These are phyloP conservation scores for Kwoniella bestiolae DNA, from an alignment of 768 basidiomycete genomes.

Conservation along the genomic window DNA sequence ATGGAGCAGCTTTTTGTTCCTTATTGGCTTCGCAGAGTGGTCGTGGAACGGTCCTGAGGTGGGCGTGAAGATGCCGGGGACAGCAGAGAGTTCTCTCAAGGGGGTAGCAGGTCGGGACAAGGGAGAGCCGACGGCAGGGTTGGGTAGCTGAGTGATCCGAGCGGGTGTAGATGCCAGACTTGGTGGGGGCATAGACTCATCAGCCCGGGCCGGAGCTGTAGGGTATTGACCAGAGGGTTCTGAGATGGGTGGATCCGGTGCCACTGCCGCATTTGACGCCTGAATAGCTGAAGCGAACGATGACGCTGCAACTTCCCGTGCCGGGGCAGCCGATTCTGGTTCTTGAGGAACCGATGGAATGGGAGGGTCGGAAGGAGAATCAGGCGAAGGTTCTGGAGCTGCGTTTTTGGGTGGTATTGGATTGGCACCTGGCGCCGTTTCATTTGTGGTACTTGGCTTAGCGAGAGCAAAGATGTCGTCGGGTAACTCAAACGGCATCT, in stretches of 20 bases:
- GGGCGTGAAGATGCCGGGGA: not conserved
- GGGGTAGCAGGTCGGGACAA: slow-evolving; percentile 4
- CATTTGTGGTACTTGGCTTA: not conserved
- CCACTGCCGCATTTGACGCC: too few species aligned
- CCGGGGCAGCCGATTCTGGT: too few species aligned
- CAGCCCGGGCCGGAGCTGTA: not conserved
- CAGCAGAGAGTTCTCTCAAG: slow-evolving; percentile 11
- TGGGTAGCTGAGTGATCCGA: not conserved
- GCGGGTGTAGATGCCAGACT: not conserved
- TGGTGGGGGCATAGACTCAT: not conserved
- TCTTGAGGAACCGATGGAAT: too few species aligned
- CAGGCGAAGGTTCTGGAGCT: too few species aligned
- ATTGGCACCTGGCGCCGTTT: too few species aligned
- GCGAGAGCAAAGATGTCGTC: slow-evolving; percentile 4
- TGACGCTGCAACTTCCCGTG: too few species aligned
- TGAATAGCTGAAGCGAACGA: too few species aligned
- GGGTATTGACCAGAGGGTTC: too few species aligned
- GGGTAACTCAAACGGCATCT: slow-evolving; percentile 16
- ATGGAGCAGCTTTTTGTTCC: not conserved
- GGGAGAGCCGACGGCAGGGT: not conserved
- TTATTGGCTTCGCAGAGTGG: not conserved
- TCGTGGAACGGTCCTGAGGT: not conserved
- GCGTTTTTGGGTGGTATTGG: too few species aligned
- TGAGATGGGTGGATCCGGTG: too few species aligned
- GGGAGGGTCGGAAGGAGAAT: too few species aligned